Percentiles rank a stretch among this genome's conserved stretches.
phyloP scores from a whole-genome alignment of 768 basidiomycete species.

The Rhodotorula toruloides region DNA sequence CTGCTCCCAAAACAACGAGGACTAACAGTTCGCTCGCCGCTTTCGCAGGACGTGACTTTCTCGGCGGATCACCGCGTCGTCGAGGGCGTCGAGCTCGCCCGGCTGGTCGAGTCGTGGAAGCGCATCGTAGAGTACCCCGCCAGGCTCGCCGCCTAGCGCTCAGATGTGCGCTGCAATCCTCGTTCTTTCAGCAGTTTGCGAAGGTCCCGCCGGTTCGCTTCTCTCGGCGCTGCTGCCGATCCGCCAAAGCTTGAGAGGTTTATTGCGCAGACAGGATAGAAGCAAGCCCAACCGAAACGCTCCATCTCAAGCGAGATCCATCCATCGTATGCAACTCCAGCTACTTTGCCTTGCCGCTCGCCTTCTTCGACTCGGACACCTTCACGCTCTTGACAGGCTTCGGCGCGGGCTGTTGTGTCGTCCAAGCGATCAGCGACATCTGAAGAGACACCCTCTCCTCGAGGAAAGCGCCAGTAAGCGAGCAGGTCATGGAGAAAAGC shows the following conservation, averaged over 20 bases:
- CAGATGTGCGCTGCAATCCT: too few relatives aligned
- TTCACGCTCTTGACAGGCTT: neutral
- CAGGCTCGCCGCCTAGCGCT: neutral
- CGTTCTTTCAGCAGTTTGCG: neutral
- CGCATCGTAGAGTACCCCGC: constrained; percentile 66
- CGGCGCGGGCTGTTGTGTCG: too few relatives aligned
- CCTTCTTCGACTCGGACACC: neutral
- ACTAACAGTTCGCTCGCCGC: constrained; percentile 12
- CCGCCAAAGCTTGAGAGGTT: too few relatives aligned
- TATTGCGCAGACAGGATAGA: too few relatives aligned
- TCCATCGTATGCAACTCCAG: too few relatives aligned
- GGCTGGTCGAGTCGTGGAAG: constrained; percentile 78
- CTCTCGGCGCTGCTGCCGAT: too few relatives aligned
- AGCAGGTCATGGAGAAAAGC: neutral
- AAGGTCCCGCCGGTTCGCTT: neutral
- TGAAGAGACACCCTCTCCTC: too few relatives aligned
- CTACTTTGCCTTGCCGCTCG: neutral
- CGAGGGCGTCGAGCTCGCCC: constrained; percentile 71
- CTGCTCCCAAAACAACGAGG: neutral
- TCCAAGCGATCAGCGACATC: too few relatives aligned
- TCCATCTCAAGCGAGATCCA: too few relatives aligned
- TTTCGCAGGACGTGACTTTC: constrained; percentile 62
- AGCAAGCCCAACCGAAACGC: too few relatives aligned
- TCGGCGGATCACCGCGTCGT: constrained; percentile 80
- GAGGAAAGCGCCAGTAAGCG: too few relatives aligned